Evolutionary conservation across 139 green algal genomes (phyloP).

Genomic region (Spirogloea muscicola): DNA sequence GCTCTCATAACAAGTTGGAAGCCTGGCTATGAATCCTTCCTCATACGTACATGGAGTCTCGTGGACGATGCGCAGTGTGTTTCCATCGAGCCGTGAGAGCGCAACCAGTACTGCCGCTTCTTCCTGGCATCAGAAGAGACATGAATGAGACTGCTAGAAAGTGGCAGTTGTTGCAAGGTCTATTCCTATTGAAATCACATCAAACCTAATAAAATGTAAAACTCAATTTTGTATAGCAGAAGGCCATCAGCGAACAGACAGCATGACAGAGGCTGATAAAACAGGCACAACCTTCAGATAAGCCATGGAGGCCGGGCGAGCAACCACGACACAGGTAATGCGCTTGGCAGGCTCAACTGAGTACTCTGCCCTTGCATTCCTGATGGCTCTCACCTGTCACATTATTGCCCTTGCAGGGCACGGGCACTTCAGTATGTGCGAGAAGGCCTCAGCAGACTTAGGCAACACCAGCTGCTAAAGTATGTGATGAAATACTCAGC

Average conservation of each 20-base stretch:
- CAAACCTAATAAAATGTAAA: neutral
- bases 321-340: constrained; percentile 60
- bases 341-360: constrained; percentile 75
- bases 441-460: too few relatives aligned
- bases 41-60: too few relatives aligned
- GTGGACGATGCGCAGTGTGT: too few relatives aligned
- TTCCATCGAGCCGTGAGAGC: constrained; percentile 82
- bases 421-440: neutral
- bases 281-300: constrained; percentile 27
- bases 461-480: neutral
- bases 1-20: too few relatives aligned
- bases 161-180: neutral
- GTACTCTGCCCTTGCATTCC: constrained; percentile 94
- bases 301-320: constrained; percentile 6
- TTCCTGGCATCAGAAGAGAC: constrained; percentile 4
- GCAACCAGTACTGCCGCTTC: constrained; percentile 66
- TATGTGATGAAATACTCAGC: neutral
- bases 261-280: neutral
- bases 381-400: constrained; percentile 57
- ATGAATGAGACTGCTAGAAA: neutral
- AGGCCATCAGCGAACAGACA: neutral
- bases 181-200: neutral
- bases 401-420: too few relatives aligned
- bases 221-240: neutral
- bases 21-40: too few relatives aligned